Evolutionary conservation across 192 early-diverging fungal species (phyloP), one percentile per base, ranked within the genome.

Genomic region (Jimgerdemannia flammicorona): DNA sequence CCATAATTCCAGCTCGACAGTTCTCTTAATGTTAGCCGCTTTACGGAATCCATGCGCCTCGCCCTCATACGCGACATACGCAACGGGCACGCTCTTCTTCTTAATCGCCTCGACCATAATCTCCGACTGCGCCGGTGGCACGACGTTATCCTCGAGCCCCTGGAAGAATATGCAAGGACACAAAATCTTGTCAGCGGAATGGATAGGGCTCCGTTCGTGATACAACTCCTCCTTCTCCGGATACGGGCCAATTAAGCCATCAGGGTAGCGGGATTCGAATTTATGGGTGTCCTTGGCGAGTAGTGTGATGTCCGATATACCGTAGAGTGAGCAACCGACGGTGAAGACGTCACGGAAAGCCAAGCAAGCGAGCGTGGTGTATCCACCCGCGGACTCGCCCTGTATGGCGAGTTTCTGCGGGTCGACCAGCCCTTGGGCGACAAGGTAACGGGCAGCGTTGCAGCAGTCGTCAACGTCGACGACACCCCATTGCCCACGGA

Each of bases 381-480:
- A 93, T 2, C 93, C 93, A 43, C 92, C 92, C 9, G 91, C 90
- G 67, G 86, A 88, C 11, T 86, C 87, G 43, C 93, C 93, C 54
- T 87, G 87, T 71, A 95, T 91, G 3, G 86, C 80, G 68, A 94
- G 71, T 43, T 90, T 87, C 3, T 84, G 75, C 3, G 79, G 72
- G 75, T 95, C 93, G 3, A 89, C 94, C 17, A 78, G 66, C 0
- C 91, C 90, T 19, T 70, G 44, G 2, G 84, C 70, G 0, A 87
- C 88, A 42, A 94, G 75, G 67, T 91, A 87, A 39, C 86, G 79
- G 2, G 93, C 94, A 0, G 87, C 91, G 17, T 86, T 87, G 67
- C 92, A 90, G 75, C 92, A 90, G 79, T 95, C 94, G 43, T 90
- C 87, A 2, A 95, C 90, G 74, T 95, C 94, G 4, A 94, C 90